These are phyloP conservation scores for Prototheca cutis DNA, from an alignment of 163 green algal genomes.

Conservation along the genomic window DNA sequence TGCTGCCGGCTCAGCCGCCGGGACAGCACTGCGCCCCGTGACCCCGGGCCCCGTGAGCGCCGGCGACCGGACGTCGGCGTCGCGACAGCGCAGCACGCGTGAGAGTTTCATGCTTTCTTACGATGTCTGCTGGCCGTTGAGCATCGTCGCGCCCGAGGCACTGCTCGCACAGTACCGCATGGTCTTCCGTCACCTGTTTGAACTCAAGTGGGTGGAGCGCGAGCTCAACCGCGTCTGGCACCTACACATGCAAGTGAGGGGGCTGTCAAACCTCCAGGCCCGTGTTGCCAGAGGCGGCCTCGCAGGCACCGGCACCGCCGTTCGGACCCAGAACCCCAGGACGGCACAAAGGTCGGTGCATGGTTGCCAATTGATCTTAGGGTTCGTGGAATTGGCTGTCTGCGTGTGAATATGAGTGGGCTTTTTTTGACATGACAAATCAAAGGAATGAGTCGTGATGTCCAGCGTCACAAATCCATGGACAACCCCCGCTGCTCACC, in stretches of 20 bases:
- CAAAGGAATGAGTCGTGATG: too few species aligned
- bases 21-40: constrained; percentile 11
- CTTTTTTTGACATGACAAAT: too few species aligned
- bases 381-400: too few species aligned
- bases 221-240: constrained; percentile 40
- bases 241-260: constrained; percentile 25
- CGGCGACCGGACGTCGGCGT: constrained; percentile 10
- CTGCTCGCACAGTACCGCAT: constrained; percentile 69
- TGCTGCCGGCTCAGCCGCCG: too few species aligned
- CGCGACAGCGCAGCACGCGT: constrained; percentile 11
- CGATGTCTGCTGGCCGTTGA: constrained; percentile 56
- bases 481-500: background rate
- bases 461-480: too few species aligned
- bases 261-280: constrained; percentile 16
- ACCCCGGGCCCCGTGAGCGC: constrained; percentile 16
- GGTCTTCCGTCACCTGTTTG: constrained; percentile 63
- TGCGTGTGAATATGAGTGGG: too few species aligned
- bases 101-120: constrained; percentile 40
- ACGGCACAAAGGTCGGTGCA: too few species aligned
- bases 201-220: constrained; percentile 59
- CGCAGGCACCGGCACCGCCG: too few species aligned
- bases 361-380: too few species aligned
- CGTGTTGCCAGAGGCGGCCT: too few species aligned
- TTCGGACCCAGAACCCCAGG: too few species aligned
- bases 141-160: constrained; percentile 47